A percentile compares a stretch with the other conserved stretches of the same genome.
Evolutionary conservation across 2,329 filamentous ascomycete species (phyloP).

Genomic region (Clonostachys sp.): DNA sequence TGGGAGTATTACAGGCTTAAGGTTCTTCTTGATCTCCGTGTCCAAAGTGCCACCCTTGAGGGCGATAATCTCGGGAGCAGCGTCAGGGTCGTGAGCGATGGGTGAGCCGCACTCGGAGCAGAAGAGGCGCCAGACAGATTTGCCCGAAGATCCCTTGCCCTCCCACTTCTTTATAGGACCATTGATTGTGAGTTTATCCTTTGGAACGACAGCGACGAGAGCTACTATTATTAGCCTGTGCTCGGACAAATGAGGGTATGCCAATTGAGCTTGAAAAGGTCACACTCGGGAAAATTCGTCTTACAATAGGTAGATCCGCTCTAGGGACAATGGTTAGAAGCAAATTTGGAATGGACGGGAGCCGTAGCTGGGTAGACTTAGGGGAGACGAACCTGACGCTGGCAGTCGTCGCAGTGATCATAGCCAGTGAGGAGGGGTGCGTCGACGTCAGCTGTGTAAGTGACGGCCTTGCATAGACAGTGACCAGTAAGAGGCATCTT

Average conservation of each 20-base stretch:
- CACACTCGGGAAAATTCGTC: slow-evolving; percentile 11
- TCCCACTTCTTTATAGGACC: slow-evolving; percentile 63
- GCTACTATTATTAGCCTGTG: slow-evolving; percentile 30
- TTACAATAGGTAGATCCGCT: slow-evolving; percentile 64
- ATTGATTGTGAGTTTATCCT: slow-evolving; percentile 58
- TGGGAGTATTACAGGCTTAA: slow-evolving; percentile 53
- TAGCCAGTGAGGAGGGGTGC: slow-evolving; percentile 53
- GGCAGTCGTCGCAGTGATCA: slow-evolving; percentile 71
- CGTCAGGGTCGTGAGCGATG: slow-evolving; percentile 66
- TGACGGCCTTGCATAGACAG: slow-evolving; percentile 68
- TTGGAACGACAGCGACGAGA: slow-evolving; percentile 61
- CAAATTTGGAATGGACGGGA: too few relatives aligned
- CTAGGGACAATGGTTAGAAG: slow-evolving; percentile 18
- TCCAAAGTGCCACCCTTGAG: slow-evolving; percentile 64
- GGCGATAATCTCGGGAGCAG: slow-evolving; percentile 66
- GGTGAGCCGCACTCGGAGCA: slow-evolving; percentile 66
- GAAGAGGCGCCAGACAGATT: slow-evolving; percentile 63
- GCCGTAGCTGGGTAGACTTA: slow-evolving; percentile 18
- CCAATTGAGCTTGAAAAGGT: too few relatives aligned
- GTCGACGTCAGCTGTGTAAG: slow-evolving; percentile 56
- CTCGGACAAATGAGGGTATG: too few relatives aligned
- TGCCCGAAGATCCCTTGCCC: slow-evolving; percentile 55
- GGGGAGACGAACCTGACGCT: slow-evolving; percentile 37
- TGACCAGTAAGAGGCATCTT: slow-evolving; percentile 64
- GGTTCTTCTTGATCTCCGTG: slow-evolving; percentile 59